A percentile compares a stretch with the other conserved stretches of the same genome.
phyloP scores from a whole-genome alignment of 2,329 filamentous ascomycete species.

The Ophiosphaerella herpotricha region DNA sequence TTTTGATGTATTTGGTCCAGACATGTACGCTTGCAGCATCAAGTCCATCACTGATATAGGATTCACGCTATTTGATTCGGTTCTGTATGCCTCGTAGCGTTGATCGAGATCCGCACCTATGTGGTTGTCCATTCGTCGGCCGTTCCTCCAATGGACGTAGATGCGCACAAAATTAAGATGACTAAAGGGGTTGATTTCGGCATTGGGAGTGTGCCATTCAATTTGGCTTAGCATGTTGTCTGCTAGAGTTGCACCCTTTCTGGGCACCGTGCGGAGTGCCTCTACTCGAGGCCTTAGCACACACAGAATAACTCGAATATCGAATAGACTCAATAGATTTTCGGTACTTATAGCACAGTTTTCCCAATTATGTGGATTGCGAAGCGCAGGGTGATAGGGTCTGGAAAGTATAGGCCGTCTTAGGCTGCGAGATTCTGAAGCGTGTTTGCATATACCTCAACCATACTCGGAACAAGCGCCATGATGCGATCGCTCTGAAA shows the following conservation, averaged over 20 bases:
- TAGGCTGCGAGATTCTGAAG: slow-evolving; percentile 4
- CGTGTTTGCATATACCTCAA: background rate
- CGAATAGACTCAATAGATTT: no score
- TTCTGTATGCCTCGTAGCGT: slow-evolving; percentile 12
- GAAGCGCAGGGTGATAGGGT: slow-evolving; percentile 7
- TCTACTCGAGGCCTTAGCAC: background rate
- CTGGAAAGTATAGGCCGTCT: slow-evolving; percentile 2
- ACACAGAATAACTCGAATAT: no score
- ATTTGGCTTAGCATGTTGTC: slow-evolving; percentile 9
- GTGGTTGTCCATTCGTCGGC: slow-evolving; percentile 15
- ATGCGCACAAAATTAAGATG: slow-evolving; percentile 10
- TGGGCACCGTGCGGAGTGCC: slow-evolving; percentile 17
- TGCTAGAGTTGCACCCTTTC: slow-evolving; percentile 9
- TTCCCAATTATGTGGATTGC: slow-evolving; percentile 9
- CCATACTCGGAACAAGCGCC: slow-evolving; percentile 9
- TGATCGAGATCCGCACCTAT: slow-evolving; percentile 19
- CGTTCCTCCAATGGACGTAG: slow-evolving; percentile 13
- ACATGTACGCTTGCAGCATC: slow-evolving; percentile 1
- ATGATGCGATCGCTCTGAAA: slow-evolving; percentile 6
- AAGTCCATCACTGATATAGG: slow-evolving; percentile 20
- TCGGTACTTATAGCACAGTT: background rate
- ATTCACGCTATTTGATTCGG: background rate
- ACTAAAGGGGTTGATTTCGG: slow-evolving; percentile 17
- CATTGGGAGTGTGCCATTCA: slow-evolving; percentile 10
- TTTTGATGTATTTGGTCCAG: slow-evolving; percentile 8